Conservation (phyloP, 2,329 filamentous ascomycete genomes). For the Aspergillus viridinutans region DNA sequence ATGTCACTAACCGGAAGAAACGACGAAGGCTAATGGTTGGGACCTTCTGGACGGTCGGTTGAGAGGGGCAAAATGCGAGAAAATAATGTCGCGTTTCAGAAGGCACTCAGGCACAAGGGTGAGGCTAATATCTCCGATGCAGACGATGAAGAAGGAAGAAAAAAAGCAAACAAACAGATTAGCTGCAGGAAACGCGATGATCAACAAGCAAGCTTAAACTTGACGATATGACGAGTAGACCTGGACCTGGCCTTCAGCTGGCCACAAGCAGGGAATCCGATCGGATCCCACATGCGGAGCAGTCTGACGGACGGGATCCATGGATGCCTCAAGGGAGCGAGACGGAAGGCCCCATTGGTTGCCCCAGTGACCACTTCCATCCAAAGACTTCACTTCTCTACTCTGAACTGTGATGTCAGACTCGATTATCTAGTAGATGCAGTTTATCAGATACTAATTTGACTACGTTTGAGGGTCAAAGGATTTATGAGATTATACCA, state of each 20-base stretch:
- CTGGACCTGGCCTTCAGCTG: background rate
- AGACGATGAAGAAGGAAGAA: background rate
- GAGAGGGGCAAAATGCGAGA: background rate
- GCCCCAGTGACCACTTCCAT: slow-evolving; percentile 12
- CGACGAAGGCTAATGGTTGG: background rate
- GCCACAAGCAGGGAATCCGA: background rate
- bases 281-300: slow-evolving; percentile 2
- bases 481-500: background rate
- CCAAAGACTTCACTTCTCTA: background rate
- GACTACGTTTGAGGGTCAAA: background rate
- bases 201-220: background rate
- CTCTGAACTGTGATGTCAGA: background rate
- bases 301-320: slow-evolving; percentile 5
- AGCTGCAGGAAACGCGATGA: slow-evolving; percentile 7
- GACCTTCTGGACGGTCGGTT: background rate
- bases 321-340: slow-evolving; percentile 4
- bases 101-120: background rate
- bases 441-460: background rate
- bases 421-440: background rate
- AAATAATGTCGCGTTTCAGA: background rate
- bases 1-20: background rate
- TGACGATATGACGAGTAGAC: background rate
- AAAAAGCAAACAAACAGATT: background rate
- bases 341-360: slow-evolving; percentile 3
- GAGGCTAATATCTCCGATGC: background rate